Percentiles rank a stretch among this genome's conserved stretches.
These are phyloP conservation scores for Rhynchosporium graminicola DNA, from an alignment of 2,329 filamentous ascomycete species.

Conservation along the genomic window DNA sequence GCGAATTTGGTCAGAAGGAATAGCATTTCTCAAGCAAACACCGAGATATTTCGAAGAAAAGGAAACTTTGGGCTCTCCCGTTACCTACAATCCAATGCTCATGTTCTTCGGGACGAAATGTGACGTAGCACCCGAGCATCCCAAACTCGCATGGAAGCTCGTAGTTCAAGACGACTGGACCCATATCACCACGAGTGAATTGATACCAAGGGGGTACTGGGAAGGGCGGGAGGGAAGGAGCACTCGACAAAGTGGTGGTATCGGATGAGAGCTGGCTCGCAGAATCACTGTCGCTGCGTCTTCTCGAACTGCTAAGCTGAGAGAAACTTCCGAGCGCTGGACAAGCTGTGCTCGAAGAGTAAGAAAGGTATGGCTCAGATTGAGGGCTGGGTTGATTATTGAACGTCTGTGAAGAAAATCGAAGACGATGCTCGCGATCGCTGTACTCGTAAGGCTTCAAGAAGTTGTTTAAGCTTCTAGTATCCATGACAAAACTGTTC, in stretches of 20 bases:
- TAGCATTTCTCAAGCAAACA: too few species aligned
- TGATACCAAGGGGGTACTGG: slow-evolving; percentile 10
- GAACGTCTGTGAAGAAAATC: background rate
- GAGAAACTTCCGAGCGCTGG: background rate
- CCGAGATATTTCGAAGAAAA: too few species aligned
- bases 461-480: background rate
- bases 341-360: background rate
- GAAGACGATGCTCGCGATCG: background rate
- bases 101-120: slow-evolving; percentile 45
- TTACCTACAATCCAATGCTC: slow-evolving; percentile 45
- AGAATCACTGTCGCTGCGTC: background rate
- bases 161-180: slow-evolving; percentile 19
- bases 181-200: background rate
- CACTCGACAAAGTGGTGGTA: slow-evolving; percentile 14
- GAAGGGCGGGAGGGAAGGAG: background rate
- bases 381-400: background rate
- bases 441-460: background rate
- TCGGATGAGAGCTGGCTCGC: slow-evolving; percentile 2
- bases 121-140: slow-evolving; percentile 40
- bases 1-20: too few species aligned
- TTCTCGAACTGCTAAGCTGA: background rate
- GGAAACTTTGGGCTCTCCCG: too few species aligned
- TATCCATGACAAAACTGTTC: background rate
- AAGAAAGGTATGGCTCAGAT: background rate
- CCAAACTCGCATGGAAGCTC: slow-evolving; percentile 35